Conservation (phyloP, 176 grass and related monocot species). For the Neostapfia colusana region DNA sequence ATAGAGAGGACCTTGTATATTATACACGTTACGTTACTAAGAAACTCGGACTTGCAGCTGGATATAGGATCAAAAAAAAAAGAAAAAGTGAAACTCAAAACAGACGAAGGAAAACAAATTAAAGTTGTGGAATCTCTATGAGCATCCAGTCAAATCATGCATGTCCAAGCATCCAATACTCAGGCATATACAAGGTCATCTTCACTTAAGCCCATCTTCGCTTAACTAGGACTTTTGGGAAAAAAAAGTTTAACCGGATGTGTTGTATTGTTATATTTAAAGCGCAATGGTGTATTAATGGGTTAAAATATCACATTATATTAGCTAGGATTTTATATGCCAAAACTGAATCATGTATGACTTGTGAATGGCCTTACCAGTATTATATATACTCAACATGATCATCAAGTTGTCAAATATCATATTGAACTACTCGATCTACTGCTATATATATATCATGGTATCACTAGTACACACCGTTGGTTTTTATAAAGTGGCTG, state of each 20-base stretch:
- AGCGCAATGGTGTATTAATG: no score
- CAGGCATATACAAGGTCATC: no score
- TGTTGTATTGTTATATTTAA: no score
- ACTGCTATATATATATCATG: slow-evolving; percentile 32
- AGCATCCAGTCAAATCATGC: slow-evolving; percentile 34
- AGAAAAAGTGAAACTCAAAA: background rate
- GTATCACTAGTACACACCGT: background rate
- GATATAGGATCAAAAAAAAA: background rate
- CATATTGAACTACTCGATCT: background rate
- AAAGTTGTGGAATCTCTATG: slow-evolving; percentile 25
- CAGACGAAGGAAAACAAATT: slow-evolving; percentile 33
- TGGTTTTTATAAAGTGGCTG: background rate
- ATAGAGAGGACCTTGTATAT: no score
- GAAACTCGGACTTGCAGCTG: background rate
- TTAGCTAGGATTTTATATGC: background rate
- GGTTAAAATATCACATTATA: no score
- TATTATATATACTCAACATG: background rate
- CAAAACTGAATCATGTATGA: slow-evolving; percentile 14
- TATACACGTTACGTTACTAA: no score
- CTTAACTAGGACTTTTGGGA: no score
- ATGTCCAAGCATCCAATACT: slow-evolving; percentile 26
- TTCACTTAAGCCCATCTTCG: no score
- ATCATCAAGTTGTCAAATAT: slow-evolving; percentile 23
- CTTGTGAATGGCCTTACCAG: background rate
- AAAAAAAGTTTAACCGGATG: no score